Percentiles rank a stretch among this genome's conserved stretches.
Evolutionary conservation across 345 rosid genomes (phyloP).

Genomic region (Euphorbia peplus): DNA sequence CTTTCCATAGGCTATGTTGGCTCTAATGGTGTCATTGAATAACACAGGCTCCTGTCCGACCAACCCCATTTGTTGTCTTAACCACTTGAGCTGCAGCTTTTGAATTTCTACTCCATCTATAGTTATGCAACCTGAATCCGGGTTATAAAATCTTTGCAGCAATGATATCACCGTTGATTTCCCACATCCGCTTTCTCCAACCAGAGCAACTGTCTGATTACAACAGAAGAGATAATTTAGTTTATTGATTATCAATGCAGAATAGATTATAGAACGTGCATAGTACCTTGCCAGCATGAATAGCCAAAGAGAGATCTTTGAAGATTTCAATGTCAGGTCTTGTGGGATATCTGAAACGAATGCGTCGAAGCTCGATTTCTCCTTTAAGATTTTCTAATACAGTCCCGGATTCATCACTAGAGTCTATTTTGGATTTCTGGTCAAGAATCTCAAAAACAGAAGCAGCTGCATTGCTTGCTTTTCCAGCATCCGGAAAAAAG

Average conservation of each 20-base stretch:
- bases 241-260: no score
- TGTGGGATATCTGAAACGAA: conserved; percentile 17
- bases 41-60: conserved; percentile 19
- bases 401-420: conserved; percentile 19
- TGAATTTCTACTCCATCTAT: conserved; percentile 16
- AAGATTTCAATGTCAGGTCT: conserved; percentile 24
- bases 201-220: conserved; percentile 17
- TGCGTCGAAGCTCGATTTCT: conserved; percentile 15
- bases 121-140: conserved; percentile 15
- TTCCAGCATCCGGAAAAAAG: conserved; percentile 9
- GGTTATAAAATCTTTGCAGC: conserved; percentile 23
- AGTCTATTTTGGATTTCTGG: conserved; percentile 19
- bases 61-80: conserved; percentile 20
- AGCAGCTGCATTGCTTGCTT: conserved; percentile 17
- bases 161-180: conserved; percentile 24
- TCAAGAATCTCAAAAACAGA: conserved; percentile 21
- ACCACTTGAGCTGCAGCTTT: conserved; percentile 15
- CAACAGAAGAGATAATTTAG: not conserved
- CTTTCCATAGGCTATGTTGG: conserved; percentile 19
- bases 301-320: conserved; percentile 11
- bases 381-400: conserved; percentile 16
- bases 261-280: not conserved
- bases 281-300: conserved; percentile 21
- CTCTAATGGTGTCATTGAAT: conserved; percentile 15
- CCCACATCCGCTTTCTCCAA: conserved; percentile 25